A percentile compares a stretch with the other conserved stretches of the same genome.
Conservation (phyloP, 768 basidiomycete species). For the Calvatia gigantea region DNA sequence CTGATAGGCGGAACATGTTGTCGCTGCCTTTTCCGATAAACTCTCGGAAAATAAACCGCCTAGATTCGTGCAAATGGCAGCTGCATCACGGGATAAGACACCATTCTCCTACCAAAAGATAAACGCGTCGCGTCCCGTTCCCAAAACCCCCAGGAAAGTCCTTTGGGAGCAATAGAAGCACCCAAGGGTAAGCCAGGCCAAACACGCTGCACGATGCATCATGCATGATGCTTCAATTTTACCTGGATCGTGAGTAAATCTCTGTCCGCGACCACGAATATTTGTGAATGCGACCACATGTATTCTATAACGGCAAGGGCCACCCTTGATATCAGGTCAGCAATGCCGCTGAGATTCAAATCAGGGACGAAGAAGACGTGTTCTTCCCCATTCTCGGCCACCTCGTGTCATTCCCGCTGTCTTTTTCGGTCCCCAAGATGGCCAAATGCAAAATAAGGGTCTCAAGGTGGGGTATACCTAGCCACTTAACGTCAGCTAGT, state of each 20-base stretch:
- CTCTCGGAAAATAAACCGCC: background rate
- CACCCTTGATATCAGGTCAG: background rate
- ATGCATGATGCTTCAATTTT: background rate
- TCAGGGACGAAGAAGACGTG: background rate
- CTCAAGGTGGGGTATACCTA: background rate
- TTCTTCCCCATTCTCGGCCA: background rate
- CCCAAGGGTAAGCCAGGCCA: background rate
- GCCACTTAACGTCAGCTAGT: too few relatives aligned
- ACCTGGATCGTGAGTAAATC: background rate
- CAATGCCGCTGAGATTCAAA: conserved; percentile 2
- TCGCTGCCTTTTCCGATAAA: background rate
- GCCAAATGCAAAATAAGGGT: background rate
- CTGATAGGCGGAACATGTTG: background rate
- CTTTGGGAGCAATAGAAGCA: conserved; percentile 8
- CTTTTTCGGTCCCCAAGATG: background rate
- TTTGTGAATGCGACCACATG: background rate
- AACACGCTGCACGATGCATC: too few relatives aligned
- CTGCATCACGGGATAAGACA: background rate
- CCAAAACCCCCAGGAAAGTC: background rate
- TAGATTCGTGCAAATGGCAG: background rate
- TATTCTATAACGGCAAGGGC: conserved; percentile 5
- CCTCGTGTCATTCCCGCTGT: background rate
- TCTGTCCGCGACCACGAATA: background rate
- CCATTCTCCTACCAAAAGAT: background rate
- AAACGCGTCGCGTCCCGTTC: background rate